Conservation (phyloP, 805 yeast genomes). For the Myxozyma mucilagina region DNA sequence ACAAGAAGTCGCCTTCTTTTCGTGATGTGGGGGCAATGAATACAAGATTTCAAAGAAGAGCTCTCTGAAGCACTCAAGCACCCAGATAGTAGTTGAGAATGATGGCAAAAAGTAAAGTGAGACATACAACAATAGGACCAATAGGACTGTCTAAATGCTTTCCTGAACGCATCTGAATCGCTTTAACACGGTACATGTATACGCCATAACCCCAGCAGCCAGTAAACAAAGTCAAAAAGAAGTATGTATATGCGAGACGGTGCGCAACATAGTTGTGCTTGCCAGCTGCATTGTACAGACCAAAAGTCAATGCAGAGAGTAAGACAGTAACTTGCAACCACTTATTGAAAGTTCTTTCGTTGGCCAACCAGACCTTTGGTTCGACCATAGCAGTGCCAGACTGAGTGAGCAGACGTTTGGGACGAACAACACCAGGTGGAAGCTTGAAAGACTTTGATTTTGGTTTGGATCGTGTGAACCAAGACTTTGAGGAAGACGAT, state of each 20-base stretch:
- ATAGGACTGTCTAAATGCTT: constrained; percentile 83
- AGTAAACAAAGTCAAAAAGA: constrained; percentile 75
- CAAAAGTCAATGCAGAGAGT: constrained; percentile 79
- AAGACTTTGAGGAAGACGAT: constrained; percentile 8
- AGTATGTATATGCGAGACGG: constrained; percentile 73
- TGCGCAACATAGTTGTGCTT: constrained; percentile 51
- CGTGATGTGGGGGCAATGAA: background rate
- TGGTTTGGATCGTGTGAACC: constrained; percentile 16
- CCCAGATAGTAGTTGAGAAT: constrained; percentile 41
- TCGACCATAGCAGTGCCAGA: constrained; percentile 92
- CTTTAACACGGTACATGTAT: constrained; percentile 66
- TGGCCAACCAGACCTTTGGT: constrained; percentile 98
- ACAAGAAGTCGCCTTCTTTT: background rate
- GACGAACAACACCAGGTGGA: constrained; percentile 88
- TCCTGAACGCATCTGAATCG: constrained; percentile 80
- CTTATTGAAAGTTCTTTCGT: constrained; percentile 93
- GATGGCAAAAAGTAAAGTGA: constrained; percentile 66
- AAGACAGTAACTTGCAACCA: constrained; percentile 91
- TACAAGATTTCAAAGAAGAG: background rate
- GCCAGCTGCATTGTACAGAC: constrained; percentile 71
- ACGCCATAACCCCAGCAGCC: constrained; percentile 88
- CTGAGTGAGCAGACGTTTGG: constrained; percentile 74
- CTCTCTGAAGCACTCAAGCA: background rate
- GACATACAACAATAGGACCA: constrained; percentile 82
- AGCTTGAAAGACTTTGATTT: constrained; percentile 39